Conservation (phyloP, 164 flowering plant species). For the Sextonia rubra region DNA sequence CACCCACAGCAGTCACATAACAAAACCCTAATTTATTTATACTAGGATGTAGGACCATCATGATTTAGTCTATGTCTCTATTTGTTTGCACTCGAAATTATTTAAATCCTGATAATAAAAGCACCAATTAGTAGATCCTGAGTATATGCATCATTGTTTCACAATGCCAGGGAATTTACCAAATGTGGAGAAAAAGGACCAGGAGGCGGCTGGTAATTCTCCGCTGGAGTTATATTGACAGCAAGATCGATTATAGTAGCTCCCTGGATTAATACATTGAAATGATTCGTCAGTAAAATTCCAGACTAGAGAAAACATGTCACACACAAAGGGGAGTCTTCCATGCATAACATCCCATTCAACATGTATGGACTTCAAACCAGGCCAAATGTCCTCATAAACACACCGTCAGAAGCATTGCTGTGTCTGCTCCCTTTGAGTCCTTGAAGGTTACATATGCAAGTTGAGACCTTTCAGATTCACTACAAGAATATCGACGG, state of each 20-base stretch:
- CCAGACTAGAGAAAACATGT: neutral
- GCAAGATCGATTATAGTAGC: conserved; percentile 54
- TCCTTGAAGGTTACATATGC: conserved; percentile 78
- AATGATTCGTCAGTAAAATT: neutral
- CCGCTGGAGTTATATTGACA: conserved; percentile 47
- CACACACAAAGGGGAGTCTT: neutral
- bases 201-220: conserved; percentile 66
- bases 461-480: conserved; percentile 21
- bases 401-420: conserved; percentile 28
- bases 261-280: conserved; percentile 45
- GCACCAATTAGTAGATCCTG: too few species aligned
- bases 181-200: conserved; percentile 27
- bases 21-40: too few species aligned
- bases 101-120: too few species aligned
- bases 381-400: neutral
- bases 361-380: neutral
- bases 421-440: conserved; percentile 77
- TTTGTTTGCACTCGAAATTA: too few species aligned
- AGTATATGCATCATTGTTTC: too few species aligned
- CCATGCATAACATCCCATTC: neutral
- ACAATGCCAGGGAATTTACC: conserved; percentile 26
- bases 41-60: too few species aligned
- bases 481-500: conserved; percentile 5
- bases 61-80: too few species aligned
- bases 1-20: too few species aligned